Conservation (phyloP, 2,329 filamentous ascomycete species). For the Coniochaeta ligniaria region DNA sequence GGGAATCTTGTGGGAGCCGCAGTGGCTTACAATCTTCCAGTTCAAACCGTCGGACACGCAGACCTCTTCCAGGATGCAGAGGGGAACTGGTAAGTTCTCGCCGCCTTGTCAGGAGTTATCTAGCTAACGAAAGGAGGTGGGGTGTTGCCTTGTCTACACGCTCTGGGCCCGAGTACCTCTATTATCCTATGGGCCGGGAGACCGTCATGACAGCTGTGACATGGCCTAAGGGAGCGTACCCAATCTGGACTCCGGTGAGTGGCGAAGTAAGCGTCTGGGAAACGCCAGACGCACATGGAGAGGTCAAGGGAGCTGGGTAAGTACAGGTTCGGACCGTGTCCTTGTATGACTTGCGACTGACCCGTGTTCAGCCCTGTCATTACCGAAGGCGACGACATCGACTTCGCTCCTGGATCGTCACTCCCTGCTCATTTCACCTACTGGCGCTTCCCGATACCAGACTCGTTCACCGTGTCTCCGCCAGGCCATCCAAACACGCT, state of each 20-base stretch:
- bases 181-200: slow-evolving; percentile 37
- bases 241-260: slow-evolving; percentile 24
- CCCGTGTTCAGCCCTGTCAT: slow-evolving; percentile 16
- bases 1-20: too few relatives aligned
- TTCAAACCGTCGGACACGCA: slow-evolving; percentile 49
- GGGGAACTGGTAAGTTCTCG: slow-evolving; percentile 25
- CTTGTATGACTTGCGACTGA: slow-evolving; percentile 6
- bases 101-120: background rate
- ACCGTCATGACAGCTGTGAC: slow-evolving; percentile 30
- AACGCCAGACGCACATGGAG: slow-evolving; percentile 9
- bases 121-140: slow-evolving; percentile 22
- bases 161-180: slow-evolving; percentile 26
- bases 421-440: slow-evolving; percentile 48
- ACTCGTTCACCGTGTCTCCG: slow-evolving; percentile 37
- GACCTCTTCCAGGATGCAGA: slow-evolving; percentile 45
- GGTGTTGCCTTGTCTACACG: slow-evolving; percentile 31
- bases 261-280: slow-evolving; percentile 20
- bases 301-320: slow-evolving; percentile 13
- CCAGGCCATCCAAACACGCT: slow-evolving; percentile 33
- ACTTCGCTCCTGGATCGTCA: slow-evolving; percentile 25
- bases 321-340: slow-evolving; percentile 8
- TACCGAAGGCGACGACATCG: slow-evolving; percentile 18
- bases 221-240: slow-evolving; percentile 26
- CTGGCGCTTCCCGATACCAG: slow-evolving; percentile 43
- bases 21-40: slow-evolving; percentile 9